Evolutionary conservation across 495 filamentous ascomycete genomes (phyloP).

Genomic region (Pseudomonodictys pantanalensis): DNA sequence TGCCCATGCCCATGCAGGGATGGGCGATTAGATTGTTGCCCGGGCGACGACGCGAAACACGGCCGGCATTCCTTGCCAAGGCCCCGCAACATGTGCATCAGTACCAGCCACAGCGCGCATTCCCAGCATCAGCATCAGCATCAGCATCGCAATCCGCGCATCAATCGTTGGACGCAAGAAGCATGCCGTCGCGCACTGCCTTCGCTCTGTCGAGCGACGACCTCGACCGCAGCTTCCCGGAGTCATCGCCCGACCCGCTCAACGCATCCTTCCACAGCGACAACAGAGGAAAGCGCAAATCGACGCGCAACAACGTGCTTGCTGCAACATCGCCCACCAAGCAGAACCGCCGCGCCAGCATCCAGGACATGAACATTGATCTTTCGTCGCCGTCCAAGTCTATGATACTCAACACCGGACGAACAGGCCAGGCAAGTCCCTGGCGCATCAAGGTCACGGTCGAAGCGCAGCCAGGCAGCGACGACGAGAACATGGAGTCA

Average conservation of each 20-base stretch:
- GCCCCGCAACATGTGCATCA: not conserved
- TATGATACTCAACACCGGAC: conserved; percentile 37
- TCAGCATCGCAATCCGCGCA: not conserved
- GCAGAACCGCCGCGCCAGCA: conserved; percentile 1
- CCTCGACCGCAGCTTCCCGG: conserved; percentile 23
- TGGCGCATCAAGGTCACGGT: conserved; percentile 46
- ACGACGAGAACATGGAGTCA: conserved; percentile 27
- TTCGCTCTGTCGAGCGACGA: conserved; percentile 6
- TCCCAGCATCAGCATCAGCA: conserved; percentile 4
- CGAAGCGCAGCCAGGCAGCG: conserved; percentile 40
- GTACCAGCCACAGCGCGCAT: too few relatives aligned
- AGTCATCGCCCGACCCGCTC: conserved; percentile 36
- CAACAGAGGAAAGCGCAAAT: not conserved
- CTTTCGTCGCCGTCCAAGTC: conserved; percentile 40
- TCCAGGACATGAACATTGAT: conserved; percentile 2
- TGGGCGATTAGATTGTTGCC: conserved; percentile 24
- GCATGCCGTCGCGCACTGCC: not conserved
- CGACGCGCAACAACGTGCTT: conserved; percentile 8
- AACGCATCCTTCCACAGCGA: conserved; percentile 9
- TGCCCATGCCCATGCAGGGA: not conserved
- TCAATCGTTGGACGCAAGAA: not conserved
- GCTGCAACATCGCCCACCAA: conserved; percentile 7
- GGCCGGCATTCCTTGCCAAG: not conserved
- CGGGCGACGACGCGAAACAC: conserved; percentile 2
- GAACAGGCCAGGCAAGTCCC: conserved; percentile 33